These are phyloP conservation scores for Phaffomyces opuntiae DNA, from an alignment of 805 yeast species.

Conservation along the genomic window DNA sequence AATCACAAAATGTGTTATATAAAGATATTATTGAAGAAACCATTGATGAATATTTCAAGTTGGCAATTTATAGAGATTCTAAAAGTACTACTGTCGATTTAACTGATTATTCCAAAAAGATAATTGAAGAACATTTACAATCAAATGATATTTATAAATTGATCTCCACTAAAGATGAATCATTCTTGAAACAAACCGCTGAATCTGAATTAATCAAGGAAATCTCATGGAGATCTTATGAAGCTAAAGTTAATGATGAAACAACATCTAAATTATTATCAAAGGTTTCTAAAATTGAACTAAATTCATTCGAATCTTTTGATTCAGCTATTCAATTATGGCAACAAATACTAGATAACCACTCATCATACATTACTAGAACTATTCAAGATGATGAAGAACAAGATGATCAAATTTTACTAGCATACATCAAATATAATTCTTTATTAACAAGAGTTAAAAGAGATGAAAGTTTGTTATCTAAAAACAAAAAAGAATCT, in stretches of 20 bases:
- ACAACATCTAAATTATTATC: conserved; percentile 59
- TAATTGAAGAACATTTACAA: conserved; percentile 25
- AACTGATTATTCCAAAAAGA: conserved; percentile 39
- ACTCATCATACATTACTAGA: conserved; percentile 47
- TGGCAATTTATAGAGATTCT: conserved; percentile 41
- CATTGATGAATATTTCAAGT: conserved; percentile 61
- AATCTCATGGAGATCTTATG: conserved; percentile 51
- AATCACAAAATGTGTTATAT: conserved; percentile 28
- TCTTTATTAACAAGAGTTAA: conserved; percentile 57
- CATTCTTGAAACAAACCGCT: conserved; percentile 15
- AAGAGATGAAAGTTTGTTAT: conserved; percentile 45
- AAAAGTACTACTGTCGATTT: conserved; percentile 37
- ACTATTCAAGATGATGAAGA: conserved; percentile 43
- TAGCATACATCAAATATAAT: conserved; percentile 70
- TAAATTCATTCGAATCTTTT: conserved; percentile 36
- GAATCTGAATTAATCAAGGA: conserved; percentile 34
- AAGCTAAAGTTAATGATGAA: conserved; percentile 60
- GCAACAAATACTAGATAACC: conserved; percentile 62
- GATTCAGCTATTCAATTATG: conserved; percentile 56
- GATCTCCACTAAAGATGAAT: conserved; percentile 28
- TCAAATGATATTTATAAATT: conserved; percentile 32
- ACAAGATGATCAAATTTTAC: conserved; percentile 66
- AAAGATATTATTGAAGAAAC: conserved; percentile 48
- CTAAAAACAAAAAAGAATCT: conserved; percentile 26
- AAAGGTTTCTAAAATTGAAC: conserved; percentile 29